These are phyloP conservation scores for Solanum boliviense DNA, from an alignment of 257 asterid species.

Conservation along the genomic window DNA sequence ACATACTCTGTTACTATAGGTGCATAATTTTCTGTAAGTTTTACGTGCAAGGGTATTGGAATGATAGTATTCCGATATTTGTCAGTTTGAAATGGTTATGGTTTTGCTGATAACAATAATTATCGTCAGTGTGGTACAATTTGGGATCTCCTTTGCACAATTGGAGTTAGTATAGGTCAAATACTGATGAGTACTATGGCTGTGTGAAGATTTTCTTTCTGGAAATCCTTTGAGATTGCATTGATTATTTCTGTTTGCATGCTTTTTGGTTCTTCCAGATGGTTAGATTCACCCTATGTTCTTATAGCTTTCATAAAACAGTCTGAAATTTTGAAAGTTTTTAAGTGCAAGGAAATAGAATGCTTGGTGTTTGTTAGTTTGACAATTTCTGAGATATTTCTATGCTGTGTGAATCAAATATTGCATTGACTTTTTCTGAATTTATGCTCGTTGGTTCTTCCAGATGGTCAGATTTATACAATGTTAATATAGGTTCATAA, in stretches of 20 bases:
- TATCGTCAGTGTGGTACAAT: neutral
- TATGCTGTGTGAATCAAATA: neutral
- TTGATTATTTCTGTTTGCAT: neutral
- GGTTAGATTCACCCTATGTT: neutral
- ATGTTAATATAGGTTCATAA: neutral
- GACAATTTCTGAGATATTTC: neutral
- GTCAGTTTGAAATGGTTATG: neutral
- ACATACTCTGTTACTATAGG: neutral
- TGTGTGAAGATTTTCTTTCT: neutral
- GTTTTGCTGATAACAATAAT: neutral
- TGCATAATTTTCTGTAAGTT: neutral
- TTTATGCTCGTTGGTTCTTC: neutral
- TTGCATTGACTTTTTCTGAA: neutral
- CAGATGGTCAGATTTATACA: neutral
- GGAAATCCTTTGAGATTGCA: neutral
- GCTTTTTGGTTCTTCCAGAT: neutral
- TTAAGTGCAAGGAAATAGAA: neutral
- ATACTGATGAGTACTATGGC: neutral
- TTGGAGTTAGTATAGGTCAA: neutral
- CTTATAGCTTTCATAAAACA: neutral
- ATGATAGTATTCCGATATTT: neutral
- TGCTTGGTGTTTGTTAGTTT: neutral
- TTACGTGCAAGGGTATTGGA: neutral
- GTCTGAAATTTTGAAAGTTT: neutral
- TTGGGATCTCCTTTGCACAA: neutral